Evolutionary conservation across 495 filamentous ascomycete genomes (phyloP).

Genomic region (Penicillium robsamsonii): DNA sequence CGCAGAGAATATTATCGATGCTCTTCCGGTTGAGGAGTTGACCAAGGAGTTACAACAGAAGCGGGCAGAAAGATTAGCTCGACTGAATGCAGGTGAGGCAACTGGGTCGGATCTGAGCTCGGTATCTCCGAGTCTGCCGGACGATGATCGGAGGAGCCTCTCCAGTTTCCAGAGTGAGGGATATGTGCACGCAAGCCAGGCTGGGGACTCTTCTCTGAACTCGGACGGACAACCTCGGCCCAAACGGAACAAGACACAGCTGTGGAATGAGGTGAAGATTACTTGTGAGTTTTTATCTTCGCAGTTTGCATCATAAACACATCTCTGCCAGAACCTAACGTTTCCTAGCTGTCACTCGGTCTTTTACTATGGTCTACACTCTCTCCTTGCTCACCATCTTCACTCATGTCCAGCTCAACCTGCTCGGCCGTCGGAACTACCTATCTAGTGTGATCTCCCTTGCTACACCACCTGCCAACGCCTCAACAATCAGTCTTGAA

Average conservation of each 20-base stretch:
- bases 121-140: slow-evolving; percentile 71
- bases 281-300: slow-evolving; percentile 60
- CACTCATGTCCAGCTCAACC: slow-evolving; percentile 94
- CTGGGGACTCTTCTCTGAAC: slow-evolving; percentile 51
- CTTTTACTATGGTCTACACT: slow-evolving; percentile 90
- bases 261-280: slow-evolving; percentile 98
- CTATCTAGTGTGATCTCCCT: slow-evolving; percentile 89
- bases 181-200: slow-evolving; percentile 76
- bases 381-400: slow-evolving; percentile 85
- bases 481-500: slow-evolving; percentile 76
- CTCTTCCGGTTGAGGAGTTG: slow-evolving; percentile 83
- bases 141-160: slow-evolving; percentile 78
- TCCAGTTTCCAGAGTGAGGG: slow-evolving; percentile 74
- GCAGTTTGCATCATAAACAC: background rate
- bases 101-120: slow-evolving; percentile 64
- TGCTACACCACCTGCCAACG: slow-evolving; percentile 59
- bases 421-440: slow-evolving; percentile 92
- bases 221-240: slow-evolving; percentile 41
- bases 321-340: slow-evolving; percentile 5
- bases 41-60: slow-evolving; percentile 91
- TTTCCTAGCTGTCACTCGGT: slow-evolving; percentile 75
- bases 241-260: slow-evolving; percentile 80
- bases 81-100: slow-evolving; percentile 49
- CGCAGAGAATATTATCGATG: slow-evolving; percentile 81
- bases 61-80: slow-evolving; percentile 72